A percentile compares a stretch with the other conserved stretches of the same genome.
These are phyloP conservation scores for Penicillium sp. DNA, from an alignment of 2,329 filamentous ascomycete species.

Conservation along the genomic window DNA sequence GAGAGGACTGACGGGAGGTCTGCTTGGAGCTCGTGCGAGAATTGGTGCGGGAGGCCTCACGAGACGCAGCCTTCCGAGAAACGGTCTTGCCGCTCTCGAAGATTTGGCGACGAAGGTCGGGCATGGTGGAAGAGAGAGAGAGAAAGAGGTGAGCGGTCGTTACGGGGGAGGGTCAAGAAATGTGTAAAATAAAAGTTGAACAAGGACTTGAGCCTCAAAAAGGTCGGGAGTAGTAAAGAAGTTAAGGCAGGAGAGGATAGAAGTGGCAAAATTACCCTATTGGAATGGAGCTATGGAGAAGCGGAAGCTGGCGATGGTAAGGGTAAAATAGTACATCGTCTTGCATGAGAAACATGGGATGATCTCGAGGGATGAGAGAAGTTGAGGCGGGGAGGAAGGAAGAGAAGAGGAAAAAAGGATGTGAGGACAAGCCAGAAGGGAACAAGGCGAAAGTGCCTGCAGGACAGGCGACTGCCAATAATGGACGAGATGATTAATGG, in stretches of 20 bases:
- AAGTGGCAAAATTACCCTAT: conserved; percentile 23
- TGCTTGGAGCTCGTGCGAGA: conserved; percentile 58
- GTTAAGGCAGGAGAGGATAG: background rate
- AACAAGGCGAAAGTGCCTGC: background rate
- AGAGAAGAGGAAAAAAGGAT: background rate
- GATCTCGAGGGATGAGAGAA: conserved; percentile 17
- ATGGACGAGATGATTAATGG: conserved; percentile 3
- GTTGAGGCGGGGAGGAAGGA: conserved; percentile 12
- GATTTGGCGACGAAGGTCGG: conserved; percentile 59
- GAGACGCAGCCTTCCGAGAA: conserved; percentile 64
- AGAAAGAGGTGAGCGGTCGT: background rate
- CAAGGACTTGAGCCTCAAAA: background rate
- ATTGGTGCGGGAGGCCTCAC: conserved; percentile 55
- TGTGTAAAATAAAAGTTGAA: background rate
- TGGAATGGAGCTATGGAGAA: conserved; percentile 26
- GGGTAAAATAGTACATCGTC: conserved; percentile 24
- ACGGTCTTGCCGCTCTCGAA: conserved; percentile 68
- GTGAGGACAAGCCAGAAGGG: background rate
- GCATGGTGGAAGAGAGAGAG: conserved; percentile 41
- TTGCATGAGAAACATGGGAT: conserved; percentile 18
- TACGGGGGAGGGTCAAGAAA: background rate
- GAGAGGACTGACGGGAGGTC: conserved; percentile 58
- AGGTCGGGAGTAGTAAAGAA: conserved; percentile 2
- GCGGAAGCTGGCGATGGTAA: conserved; percentile 16
- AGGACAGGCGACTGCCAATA: background rate